A percentile compares a stretch with the other conserved stretches of the same genome.
phyloP scores from a whole-genome alignment of 805 yeast genomes.

The Candida schatavii region DNA sequence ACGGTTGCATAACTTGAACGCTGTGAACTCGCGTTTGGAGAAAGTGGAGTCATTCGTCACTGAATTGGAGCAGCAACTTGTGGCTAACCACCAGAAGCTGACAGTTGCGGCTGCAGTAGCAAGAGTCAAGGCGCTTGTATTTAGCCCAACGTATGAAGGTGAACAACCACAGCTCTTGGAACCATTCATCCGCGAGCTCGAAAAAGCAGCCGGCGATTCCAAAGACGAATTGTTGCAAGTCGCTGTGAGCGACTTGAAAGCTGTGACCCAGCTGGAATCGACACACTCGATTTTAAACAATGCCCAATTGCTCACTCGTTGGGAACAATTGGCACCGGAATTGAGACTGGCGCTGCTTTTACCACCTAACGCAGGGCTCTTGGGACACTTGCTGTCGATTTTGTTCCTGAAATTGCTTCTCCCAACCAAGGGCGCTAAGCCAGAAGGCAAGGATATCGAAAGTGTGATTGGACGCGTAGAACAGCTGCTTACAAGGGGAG shows the following conservation, averaged over 20 bases:
- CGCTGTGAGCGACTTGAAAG: slow-evolving; percentile 32
- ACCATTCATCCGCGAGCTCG: slow-evolving; percentile 40
- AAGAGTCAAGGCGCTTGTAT: slow-evolving; percentile 31
- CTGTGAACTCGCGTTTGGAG: slow-evolving; percentile 52
- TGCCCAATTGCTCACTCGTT: slow-evolving; percentile 74
- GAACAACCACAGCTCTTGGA: slow-evolving; percentile 25
- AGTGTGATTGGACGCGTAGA: slow-evolving; percentile 84
- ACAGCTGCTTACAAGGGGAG: slow-evolving; percentile 67
- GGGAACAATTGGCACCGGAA: slow-evolving; percentile 79
- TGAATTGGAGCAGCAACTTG: slow-evolving; percentile 37
- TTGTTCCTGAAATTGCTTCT: slow-evolving; percentile 73
- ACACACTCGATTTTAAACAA: slow-evolving; percentile 63
- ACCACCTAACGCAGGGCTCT: slow-evolving; percentile 93
- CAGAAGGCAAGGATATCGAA: slow-evolving; percentile 82
- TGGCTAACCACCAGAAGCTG: slow-evolving; percentile 31
- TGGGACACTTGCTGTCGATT: slow-evolving; percentile 84
- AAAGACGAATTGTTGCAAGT: slow-evolving; percentile 34
- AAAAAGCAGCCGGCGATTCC: slow-evolving; percentile 15
- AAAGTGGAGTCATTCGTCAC: slow-evolving; percentile 55
- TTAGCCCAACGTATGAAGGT: slow-evolving; percentile 13
- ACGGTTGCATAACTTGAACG: slow-evolving; percentile 65
- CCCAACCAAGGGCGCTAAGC: slow-evolving; percentile 70
- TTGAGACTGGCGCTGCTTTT: slow-evolving; percentile 83
- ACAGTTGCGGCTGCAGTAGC: slow-evolving; percentile 29
- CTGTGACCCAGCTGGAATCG: slow-evolving; percentile 35